Evolutionary conservation across 352 stramenopile genomes (phyloP), one percentile per base, ranked within the genome.

Genomic region (Phytophthora multivora): DNA sequence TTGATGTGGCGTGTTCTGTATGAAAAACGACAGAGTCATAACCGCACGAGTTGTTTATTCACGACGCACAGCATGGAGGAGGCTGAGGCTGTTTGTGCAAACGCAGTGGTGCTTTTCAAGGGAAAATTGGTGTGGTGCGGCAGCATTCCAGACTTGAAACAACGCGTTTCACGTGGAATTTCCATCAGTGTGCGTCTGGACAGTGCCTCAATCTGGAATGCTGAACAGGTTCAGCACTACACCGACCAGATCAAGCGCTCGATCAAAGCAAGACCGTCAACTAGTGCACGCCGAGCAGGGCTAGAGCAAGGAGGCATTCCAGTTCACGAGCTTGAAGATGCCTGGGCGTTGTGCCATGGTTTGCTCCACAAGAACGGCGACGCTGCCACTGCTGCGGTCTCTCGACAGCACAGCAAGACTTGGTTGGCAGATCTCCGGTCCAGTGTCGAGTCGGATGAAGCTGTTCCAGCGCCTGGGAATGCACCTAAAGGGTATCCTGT

Each of bases 1-100:
- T 52, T 95, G 16, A 89, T 95, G 81, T 95, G 86, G 86, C 85
- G 82, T 10, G 75, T 92, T 15, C 54, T 95, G 23, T 59, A 90
- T 47, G 75, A 84, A 8, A 90, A 89, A 42, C 77, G 72, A 0
- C 59, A 82, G 41, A 78, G 68, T 19, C 60, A 71, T 11, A 66
- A 70, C 26, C 61, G 75, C 13, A 77, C 75, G 41, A 88, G 80
- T 58, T 95, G 86, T 19, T 54, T 95, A 51, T 95, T 95, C 48
- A 95, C 86, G 23, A 95, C 86, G 4, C 86, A 95, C 59, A 93
- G 86, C 31, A 92, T 95, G 82, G 86, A 95, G 51, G 86, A 95
- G 45, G 83, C 86, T 3, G 86, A 95, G 28, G 83, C 86, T 5
- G 86, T 95, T 42, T 95, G 86, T 49, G 84, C 83, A 4, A 93